Evolutionary conservation across 768 basidiomycete species (phyloP).

Genomic region (Termitomyces sp.): DNA sequence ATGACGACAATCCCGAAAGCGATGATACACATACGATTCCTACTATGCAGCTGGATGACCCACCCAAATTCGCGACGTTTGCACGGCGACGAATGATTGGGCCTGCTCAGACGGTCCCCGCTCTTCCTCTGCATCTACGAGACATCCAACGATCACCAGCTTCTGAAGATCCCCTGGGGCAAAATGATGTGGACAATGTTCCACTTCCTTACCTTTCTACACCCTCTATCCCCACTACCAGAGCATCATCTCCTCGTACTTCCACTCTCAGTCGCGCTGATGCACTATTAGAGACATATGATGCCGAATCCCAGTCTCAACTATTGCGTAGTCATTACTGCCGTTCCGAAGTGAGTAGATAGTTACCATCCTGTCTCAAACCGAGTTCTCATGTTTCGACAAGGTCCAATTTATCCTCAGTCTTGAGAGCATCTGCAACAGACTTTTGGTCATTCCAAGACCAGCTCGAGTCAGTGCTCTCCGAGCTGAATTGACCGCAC

Average conservation of each 20-base stretch:
- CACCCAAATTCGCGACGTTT: constrained; percentile 21
- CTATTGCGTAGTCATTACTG: constrained; percentile 85
- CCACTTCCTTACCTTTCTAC: constrained; percentile 65
- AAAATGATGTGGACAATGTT: constrained; percentile 47
- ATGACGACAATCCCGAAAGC: constrained; percentile 34
- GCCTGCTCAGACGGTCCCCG: constrained; percentile 73
- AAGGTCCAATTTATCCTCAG: constrained; percentile 85
- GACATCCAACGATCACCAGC: constrained; percentile 49
- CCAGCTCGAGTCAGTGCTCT: constrained; percentile 96
- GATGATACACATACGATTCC: constrained; percentile 26
- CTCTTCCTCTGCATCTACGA: constrained; percentile 62
- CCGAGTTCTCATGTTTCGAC: constrained; percentile 5
- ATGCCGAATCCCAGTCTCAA: constrained; percentile 60
- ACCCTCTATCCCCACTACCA: constrained; percentile 56
- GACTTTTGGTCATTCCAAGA: constrained; percentile 87
- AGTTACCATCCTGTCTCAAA: background rate
- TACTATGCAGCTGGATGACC: constrained; percentile 13
- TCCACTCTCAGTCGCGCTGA: constrained; percentile 47
- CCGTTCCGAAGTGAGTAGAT: constrained; percentile 68
- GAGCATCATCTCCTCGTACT: constrained; percentile 43
- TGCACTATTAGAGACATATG: constrained; percentile 64
- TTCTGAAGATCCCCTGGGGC: constrained; percentile 75
- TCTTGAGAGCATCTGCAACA: constrained; percentile 90
- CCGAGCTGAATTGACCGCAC: constrained; percentile 88
- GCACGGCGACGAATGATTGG: constrained; percentile 48